Percentiles rank a stretch among this genome's conserved stretches.
These are phyloP conservation scores for Podospora anserina DNA, from an alignment of 495 filamentous ascomycete species.

Conservation along the genomic window DNA sequence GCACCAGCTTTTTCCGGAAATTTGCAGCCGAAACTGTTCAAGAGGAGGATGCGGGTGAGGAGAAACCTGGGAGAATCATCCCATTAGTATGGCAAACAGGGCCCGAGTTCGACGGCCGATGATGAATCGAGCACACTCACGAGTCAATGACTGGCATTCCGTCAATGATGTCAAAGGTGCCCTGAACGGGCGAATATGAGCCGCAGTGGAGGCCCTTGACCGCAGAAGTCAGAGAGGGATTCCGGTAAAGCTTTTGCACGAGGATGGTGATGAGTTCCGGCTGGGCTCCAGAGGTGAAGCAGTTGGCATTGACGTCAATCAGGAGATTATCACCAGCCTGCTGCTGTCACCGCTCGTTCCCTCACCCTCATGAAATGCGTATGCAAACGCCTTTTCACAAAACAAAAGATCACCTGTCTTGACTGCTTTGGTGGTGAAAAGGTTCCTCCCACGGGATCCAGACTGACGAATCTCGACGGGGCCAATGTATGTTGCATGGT, in stretches of 20 bases:
- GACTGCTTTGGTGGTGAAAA: neutral
- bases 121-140: neutral
- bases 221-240: constrained; percentile 35
- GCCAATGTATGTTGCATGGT: constrained; percentile 46
- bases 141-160: neutral
- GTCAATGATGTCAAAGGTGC: neutral
- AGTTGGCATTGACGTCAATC: constrained; percentile 33
- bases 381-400: neutral
- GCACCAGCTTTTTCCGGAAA: neutral
- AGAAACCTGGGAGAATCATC: neutral
- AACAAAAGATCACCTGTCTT: neutral
- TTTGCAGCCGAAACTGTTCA: neutral
- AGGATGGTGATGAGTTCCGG: constrained; percentile 39
- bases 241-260: constrained; percentile 46
- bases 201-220: neutral
- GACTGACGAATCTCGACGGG: constrained; percentile 25
- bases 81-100: neutral
- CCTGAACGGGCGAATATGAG: neutral
- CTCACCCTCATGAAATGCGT: neutral
- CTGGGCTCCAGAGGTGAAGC: constrained; percentile 32
- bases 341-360: neutral
- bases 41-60: neutral
- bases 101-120: neutral
- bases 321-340: constrained; percentile 24
- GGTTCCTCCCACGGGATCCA: constrained; percentile 21